These are phyloP conservation scores for Piper betle DNA, from an alignment of 164 flowering plant genomes.

Conservation along the genomic window DNA sequence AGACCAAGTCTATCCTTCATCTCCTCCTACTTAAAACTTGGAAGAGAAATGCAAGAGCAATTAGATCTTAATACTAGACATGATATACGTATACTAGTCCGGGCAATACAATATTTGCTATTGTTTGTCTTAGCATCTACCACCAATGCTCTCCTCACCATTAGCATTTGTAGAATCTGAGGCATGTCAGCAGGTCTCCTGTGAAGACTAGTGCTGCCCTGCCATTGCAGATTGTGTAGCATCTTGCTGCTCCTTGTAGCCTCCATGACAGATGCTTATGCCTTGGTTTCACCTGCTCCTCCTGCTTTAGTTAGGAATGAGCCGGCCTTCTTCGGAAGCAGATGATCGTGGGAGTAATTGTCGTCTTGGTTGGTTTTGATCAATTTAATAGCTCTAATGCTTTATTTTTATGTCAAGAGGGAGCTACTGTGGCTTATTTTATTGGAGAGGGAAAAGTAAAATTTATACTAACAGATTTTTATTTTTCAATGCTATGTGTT, in stretches of 20 bases:
- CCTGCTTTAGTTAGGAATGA: neutral
- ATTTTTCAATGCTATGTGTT: neutral
- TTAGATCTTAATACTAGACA: too few relatives aligned
- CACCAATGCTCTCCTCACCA: neutral
- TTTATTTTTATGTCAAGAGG: slow-evolving; percentile 21
- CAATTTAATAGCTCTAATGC: slow-evolving; percentile 9
- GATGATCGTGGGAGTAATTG: slow-evolving; percentile 10
- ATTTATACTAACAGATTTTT: too few relatives aligned
- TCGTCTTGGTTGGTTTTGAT: slow-evolving; percentile 5
- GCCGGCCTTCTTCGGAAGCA: neutral
- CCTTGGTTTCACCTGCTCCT: neutral
- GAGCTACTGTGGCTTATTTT: slow-evolving; percentile 9
- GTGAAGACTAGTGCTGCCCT: too few relatives aligned
- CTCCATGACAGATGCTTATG: neutral
- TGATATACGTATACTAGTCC: neutral
- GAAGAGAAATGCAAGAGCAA: neutral
- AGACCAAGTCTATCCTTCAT: neutral
- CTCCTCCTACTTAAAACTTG: neutral
- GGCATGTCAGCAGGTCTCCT: neutral
- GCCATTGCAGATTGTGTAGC: neutral
- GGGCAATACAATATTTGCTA: neutral
- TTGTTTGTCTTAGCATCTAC: neutral
- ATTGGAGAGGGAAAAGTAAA: slow-evolving; percentile 14
- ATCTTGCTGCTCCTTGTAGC: neutral
- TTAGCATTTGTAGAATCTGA: too few relatives aligned